Conservation (phyloP, 345 rosid species). For the Hypericum androsaemum region DNA sequence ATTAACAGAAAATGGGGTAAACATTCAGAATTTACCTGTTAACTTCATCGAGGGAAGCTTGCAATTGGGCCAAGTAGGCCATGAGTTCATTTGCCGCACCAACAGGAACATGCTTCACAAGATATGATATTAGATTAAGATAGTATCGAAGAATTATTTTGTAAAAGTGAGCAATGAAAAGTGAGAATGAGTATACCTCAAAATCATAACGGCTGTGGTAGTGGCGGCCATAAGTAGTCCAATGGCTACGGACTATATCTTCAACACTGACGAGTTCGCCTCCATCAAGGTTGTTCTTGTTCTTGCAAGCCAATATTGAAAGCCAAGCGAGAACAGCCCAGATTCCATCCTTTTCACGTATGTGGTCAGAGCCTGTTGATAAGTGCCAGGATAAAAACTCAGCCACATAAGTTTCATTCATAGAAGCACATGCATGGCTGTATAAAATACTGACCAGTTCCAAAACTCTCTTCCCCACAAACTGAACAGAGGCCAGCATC, state of each 20-base stretch:
- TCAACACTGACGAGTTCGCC: too few species aligned
- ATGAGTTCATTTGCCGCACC: slow-evolving; percentile 83
- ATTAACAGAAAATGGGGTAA: too few species aligned
- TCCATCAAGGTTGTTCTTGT: too few species aligned
- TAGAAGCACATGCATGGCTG: too few species aligned
- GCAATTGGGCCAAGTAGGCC: slow-evolving; percentile 73
- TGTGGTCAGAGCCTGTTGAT: slow-evolving; percentile 83
- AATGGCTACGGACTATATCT: slow-evolving; percentile 81
- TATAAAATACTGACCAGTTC: slow-evolving; percentile 59
- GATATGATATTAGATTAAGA: slow-evolving; percentile 18
- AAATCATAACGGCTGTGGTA: slow-evolving; percentile 96
- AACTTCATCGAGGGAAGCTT: slow-evolving; percentile 66
- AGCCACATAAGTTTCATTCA: too few species aligned
- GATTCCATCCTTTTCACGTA: slow-evolving; percentile 95
- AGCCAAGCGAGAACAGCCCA: too few species aligned
- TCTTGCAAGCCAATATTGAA: too few species aligned
- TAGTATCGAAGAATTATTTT: slow-evolving; percentile 8
- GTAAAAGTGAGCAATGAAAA: not conserved
- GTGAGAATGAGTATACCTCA: slow-evolving; percentile 49
- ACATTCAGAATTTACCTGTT: too few species aligned
- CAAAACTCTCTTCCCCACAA: slow-evolving; percentile 99
- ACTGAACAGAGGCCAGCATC: slow-evolving; percentile 94
- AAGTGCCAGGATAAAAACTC: slow-evolving; percentile 11
- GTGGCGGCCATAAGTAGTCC: slow-evolving; percentile 90
- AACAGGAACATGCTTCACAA: slow-evolving; percentile 85